Conservation (phyloP, 2,329 filamentous ascomycete genomes). For the Aureobasidium sp. region DNA sequence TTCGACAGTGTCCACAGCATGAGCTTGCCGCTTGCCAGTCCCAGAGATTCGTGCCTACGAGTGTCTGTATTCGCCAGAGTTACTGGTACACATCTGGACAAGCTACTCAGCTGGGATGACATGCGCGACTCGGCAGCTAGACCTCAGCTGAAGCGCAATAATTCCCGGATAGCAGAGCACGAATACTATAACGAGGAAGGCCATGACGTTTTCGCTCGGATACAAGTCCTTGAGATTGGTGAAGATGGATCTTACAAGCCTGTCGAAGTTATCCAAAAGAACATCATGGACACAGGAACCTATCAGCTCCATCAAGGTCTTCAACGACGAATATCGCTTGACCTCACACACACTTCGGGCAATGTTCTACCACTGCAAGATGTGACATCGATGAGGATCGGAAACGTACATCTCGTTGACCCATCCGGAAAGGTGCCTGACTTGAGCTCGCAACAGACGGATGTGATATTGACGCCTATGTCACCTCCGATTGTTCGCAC, state of each 20-base stretch:
- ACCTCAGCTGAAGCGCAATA: conserved; percentile 51
- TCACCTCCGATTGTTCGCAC: conserved; percentile 72
- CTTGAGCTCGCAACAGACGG: conserved; percentile 61
- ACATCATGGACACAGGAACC: conserved; percentile 75
- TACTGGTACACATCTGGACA: conserved; percentile 90
- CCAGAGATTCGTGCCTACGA: conserved; percentile 67
- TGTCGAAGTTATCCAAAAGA: conserved; percentile 84
- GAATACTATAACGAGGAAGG: conserved; percentile 92
- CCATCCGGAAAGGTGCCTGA: conserved; percentile 78
- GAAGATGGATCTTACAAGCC: conserved; percentile 87
- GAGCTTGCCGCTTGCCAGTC: conserved; percentile 77
- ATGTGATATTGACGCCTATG: conserved; percentile 70
- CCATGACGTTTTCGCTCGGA: conserved; percentile 80
- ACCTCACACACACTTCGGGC: conserved; percentile 84
- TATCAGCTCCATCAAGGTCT: conserved; percentile 94
- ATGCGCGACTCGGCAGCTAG: conserved; percentile 70
- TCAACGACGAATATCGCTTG: conserved; percentile 79
- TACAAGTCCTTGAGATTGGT: conserved; percentile 86
- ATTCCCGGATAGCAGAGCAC: conserved; percentile 72
- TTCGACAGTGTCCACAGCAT: conserved; percentile 99
- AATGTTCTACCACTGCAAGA: conserved; percentile 85
- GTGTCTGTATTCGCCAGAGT: conserved; percentile 89
- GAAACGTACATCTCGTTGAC: conserved; percentile 76
- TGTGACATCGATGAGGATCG: conserved; percentile 67
- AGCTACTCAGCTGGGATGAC: conserved; percentile 96